Evolutionary conservation across 2,329 filamentous ascomycete species (phyloP).

Genomic region (Neofusicoccum ribis): DNA sequence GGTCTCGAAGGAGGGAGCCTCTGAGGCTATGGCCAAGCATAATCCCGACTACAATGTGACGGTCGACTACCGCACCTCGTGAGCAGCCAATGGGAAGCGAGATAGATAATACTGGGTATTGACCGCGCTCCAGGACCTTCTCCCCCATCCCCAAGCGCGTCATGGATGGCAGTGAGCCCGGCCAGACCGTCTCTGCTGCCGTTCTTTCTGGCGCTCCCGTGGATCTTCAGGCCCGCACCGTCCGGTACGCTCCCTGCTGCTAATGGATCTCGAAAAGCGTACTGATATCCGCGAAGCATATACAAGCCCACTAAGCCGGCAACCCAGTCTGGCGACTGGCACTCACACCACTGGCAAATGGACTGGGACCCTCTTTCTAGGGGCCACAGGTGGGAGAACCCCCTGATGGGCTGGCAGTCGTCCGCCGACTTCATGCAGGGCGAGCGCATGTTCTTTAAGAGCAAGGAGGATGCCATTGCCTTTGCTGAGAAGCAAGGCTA

Average conservation of each 20-base stretch:
- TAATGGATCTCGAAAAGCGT: constrained; percentile 22
- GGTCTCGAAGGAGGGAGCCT: constrained; percentile 52
- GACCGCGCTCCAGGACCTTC: constrained; percentile 64
- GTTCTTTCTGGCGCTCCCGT: constrained; percentile 88
- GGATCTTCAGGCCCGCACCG: constrained; percentile 89
- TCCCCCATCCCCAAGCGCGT: constrained; percentile 87
- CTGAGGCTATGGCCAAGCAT: constrained; percentile 59
- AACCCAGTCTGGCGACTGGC: constrained; percentile 90
- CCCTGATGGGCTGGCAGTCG: constrained; percentile 97
- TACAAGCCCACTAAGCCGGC: constrained; percentile 91
- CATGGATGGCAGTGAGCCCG: constrained; percentile 86
- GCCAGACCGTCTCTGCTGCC: constrained; percentile 73
- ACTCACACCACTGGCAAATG: constrained; percentile 87
- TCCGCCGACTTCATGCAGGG: constrained; percentile 94
- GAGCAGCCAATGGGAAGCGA: constrained; percentile 39
- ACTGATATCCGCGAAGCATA: constrained; percentile 61
- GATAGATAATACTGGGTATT: constrained; percentile 22
- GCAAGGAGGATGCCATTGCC: constrained; percentile 88
- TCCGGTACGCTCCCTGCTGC: constrained; percentile 64
- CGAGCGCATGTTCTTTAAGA: constrained; percentile 84
- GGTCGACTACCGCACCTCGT: constrained; percentile 91
- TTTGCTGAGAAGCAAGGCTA: constrained; percentile 99
- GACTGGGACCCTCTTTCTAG: constrained; percentile 94
- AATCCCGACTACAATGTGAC: constrained; percentile 79
- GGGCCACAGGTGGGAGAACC: constrained; percentile 98